These are phyloP conservation scores for Cladosporium phlei DNA, from an alignment of 2,329 filamentous ascomycete species.

Conservation along the genomic window DNA sequence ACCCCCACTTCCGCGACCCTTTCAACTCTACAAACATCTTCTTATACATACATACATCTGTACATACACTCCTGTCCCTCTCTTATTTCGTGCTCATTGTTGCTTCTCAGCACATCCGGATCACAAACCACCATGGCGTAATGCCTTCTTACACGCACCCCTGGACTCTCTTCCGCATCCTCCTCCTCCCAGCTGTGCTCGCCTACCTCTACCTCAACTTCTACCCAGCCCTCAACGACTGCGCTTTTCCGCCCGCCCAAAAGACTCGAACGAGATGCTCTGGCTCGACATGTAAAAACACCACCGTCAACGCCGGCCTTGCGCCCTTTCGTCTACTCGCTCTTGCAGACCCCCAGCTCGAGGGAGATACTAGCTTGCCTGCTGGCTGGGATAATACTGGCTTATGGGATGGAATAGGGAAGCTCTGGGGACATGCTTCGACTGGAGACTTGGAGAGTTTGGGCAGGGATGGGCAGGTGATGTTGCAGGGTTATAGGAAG, in stretches of 20 bases:
- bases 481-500: conserved; percentile 67
- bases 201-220: conserved; percentile 78
- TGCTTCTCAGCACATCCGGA: too few relatives aligned
- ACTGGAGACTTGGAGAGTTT: conserved; percentile 8
- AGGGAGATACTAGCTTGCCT: conserved; percentile 82
- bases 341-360: conserved; percentile 86
- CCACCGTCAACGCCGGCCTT: conserved; percentile 15
- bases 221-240: conserved; percentile 75
- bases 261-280: not conserved
- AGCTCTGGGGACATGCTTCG: conserved; percentile 16
- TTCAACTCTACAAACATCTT: too few relatives aligned
- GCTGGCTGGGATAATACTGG: conserved; percentile 21
- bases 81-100: not conserved
- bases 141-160: conserved; percentile 50
- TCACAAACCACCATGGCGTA: conserved; percentile 11
- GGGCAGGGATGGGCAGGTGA: conserved; percentile 21
- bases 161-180: conserved; percentile 42
- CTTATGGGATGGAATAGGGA: conserved; percentile 37
- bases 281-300: not conserved
- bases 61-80: too few relatives aligned
- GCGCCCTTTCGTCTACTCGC: conserved; percentile 84
- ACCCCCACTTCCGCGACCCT: too few relatives aligned
- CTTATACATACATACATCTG: too few relatives aligned
- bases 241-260: conserved; percentile 62
- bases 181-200: conserved; percentile 63